Evolutionary conservation across 2,329 filamentous ascomycete genomes (phyloP).

Genomic region (Botrytis byssoidea): DNA sequence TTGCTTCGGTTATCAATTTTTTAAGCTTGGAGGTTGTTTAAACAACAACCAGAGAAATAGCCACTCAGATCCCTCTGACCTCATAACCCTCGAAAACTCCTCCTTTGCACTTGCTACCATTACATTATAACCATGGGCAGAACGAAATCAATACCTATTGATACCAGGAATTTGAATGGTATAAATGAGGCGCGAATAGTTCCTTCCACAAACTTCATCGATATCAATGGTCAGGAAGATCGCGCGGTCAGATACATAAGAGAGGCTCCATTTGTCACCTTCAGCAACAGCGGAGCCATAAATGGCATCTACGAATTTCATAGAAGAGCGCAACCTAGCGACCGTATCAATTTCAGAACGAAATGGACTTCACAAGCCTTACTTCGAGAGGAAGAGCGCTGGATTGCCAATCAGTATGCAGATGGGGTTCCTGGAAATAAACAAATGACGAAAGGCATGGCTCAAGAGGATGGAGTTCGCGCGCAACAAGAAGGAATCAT

Average conservation of each 20-base stretch:
- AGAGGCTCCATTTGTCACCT: not conserved
- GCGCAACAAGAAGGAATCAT: not conserved
- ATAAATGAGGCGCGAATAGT: not conserved
- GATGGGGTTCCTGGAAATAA: not conserved
- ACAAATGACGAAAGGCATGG: not conserved
- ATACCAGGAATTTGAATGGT: not conserved
- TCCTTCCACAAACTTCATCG: not conserved
- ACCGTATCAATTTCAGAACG: not conserved
- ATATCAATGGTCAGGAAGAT: not conserved
- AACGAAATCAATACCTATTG: not conserved
- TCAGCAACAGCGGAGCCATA: not conserved
- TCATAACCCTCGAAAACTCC: not conserved
- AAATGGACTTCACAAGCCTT: conserved; percentile 5
- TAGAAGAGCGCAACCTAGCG: not conserved
- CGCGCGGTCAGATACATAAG: not conserved
- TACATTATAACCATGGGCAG: not conserved
- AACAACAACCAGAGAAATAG: not conserved
- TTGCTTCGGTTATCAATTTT: not conserved
- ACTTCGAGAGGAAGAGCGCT: not conserved
- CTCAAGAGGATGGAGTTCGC: not conserved
- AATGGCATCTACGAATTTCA: not conserved
- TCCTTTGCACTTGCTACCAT: not conserved
- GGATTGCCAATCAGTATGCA: no score
- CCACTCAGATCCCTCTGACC: not conserved
- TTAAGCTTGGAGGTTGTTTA: not conserved